Base-by-base conservation (phyloP, 139 green algal species). In the Astrephomene gubernaculifera region DNA sequence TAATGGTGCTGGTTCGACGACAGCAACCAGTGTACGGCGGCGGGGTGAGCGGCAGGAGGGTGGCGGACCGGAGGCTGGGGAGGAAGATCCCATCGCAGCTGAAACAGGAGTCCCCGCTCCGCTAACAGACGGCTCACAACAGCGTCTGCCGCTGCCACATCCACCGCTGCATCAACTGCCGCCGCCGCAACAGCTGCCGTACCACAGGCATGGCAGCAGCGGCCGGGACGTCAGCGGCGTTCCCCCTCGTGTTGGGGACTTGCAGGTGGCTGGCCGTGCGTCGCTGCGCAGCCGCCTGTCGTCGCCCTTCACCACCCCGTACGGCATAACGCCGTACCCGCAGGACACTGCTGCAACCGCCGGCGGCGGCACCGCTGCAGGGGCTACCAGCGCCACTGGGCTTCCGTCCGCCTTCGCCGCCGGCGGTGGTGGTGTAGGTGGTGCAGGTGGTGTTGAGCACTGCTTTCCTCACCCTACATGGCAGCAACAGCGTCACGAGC, bases 261-360 rank as follows among this genome's bases (percentile, higher is more conserved):
- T 65, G 57, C 12, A 7, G 9, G 43, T 21, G 7, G 43, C 36
- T 2, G 35, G 25, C 4, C 60, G 60, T 25, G 14, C 60, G 1
- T 83, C 76, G n/a, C 43, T 64, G 27, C 76, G 72, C 41, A 83
- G 60, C 60, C 76, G 76, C 41, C 63, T 83, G 36, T 81, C 73
- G 1, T 73, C 76, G 21, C 76, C 76, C 41, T 83, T 83, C 29
- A 31, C 29, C 41, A 83, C 60, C n/a, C n/a, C n/a, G n/a, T n/a
- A n/a, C n/a, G n/a, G n/a, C n/a, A n/a, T n/a, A n/a, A n/a, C 49
- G 49, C 49, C 14, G 49, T 57, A 57, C 49, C 49, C 12, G 49
- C 49, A 12, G 49, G 14, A 57, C 29, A 41, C 63, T 19, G 36
- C 65, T n/a, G 65, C 31, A 2, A 35, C 22, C 68, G 68, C 38